Conservation (phyloP, 2,329 filamentous ascomycete species). For the Thelonectria discophora region DNA sequence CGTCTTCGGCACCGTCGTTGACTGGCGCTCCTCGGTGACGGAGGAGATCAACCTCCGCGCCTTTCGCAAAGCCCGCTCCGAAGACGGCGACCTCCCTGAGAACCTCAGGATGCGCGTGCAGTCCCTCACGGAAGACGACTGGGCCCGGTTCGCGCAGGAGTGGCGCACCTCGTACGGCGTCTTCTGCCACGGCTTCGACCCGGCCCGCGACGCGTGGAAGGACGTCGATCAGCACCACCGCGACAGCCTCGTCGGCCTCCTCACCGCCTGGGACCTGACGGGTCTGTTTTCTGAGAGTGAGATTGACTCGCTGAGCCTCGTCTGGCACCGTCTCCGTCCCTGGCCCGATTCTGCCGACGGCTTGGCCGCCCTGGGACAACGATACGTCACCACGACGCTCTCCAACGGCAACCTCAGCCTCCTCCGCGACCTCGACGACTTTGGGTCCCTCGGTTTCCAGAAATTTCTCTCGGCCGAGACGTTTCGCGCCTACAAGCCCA, state of each 20-base stretch:
- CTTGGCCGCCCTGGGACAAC: constrained; percentile 58
- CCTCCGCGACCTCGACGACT: constrained; percentile 69
- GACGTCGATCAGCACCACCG: constrained; percentile 78
- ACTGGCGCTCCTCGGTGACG: constrained; percentile 77
- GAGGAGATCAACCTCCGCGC: constrained; percentile 64
- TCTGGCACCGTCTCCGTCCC: constrained; percentile 77
- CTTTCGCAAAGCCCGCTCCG: constrained; percentile 57
- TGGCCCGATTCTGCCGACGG: constrained; percentile 72
- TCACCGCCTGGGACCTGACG: constrained; percentile 63
- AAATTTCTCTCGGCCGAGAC: constrained; percentile 72
- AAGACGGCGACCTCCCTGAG: constrained; percentile 59
- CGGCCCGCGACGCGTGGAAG: constrained; percentile 63
- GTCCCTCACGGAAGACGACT: constrained; percentile 64
- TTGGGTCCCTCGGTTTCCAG: constrained; percentile 69
- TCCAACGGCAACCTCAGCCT: constrained; percentile 78
- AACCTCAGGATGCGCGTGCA: constrained; percentile 57
- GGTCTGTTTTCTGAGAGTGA: constrained; percentile 71
- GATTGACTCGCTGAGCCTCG: constrained; percentile 68
- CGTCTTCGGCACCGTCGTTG: constrained; percentile 81
- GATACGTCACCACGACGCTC: constrained; percentile 70
- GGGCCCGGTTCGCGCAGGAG: constrained; percentile 71
- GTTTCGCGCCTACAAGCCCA: constrained; percentile 80
- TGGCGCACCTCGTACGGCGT: constrained; percentile 72
- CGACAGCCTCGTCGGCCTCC: constrained; percentile 66
- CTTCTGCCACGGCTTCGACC: constrained; percentile 67